These are phyloP conservation scores for Trichomonascaceae sp. DNA, from an alignment of 1,139 yeast genomes.

Conservation along the genomic window DNA sequence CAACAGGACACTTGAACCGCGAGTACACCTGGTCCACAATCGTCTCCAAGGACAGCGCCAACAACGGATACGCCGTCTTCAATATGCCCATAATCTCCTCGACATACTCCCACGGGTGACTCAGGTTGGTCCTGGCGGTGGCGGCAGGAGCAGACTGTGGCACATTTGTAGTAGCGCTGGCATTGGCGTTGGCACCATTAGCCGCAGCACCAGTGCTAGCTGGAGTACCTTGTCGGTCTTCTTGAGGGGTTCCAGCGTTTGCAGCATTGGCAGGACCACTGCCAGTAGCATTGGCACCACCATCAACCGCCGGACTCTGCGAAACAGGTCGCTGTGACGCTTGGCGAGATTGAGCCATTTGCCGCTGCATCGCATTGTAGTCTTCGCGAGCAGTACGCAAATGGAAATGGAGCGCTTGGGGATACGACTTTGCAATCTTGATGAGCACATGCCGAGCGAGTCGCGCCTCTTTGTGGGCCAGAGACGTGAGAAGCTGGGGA, in stretches of 20 bases:
- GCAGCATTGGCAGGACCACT: conserved; percentile 4
- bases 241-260: conserved; percentile 5
- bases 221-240: conserved; percentile 2
- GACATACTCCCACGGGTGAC: conserved; percentile 86
- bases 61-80: conserved; percentile 89
- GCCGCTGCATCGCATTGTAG: conserved; percentile 75
- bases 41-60: conserved; percentile 87
- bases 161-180: conserved; percentile 5
- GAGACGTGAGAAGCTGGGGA: conserved; percentile 81
- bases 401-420: conserved; percentile 95
- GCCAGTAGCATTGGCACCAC: conserved; percentile 3
- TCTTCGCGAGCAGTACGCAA: conserved; percentile 92
- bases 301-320: background rate
- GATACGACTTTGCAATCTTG: conserved; percentile 89
- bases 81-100: conserved; percentile 91
- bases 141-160: conserved; percentile 7
- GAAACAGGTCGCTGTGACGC: conserved; percentile 6
- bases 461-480: conserved; percentile 83
- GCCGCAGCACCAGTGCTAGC: conserved; percentile 8
- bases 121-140: too few species aligned
- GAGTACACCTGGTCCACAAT: conserved; percentile 91
- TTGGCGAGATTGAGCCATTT: conserved; percentile 40
- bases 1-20: conserved; percentile 86
- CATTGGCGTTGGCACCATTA: conserved; percentile 6
- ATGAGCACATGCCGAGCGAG: conserved; percentile 79